Percentiles rank a stretch among this genome's conserved stretches.
These are phyloP conservation scores for Sporothrix schenckii DNA, from an alignment of 2,329 filamentous ascomycete species.

Conservation along the genomic window DNA sequence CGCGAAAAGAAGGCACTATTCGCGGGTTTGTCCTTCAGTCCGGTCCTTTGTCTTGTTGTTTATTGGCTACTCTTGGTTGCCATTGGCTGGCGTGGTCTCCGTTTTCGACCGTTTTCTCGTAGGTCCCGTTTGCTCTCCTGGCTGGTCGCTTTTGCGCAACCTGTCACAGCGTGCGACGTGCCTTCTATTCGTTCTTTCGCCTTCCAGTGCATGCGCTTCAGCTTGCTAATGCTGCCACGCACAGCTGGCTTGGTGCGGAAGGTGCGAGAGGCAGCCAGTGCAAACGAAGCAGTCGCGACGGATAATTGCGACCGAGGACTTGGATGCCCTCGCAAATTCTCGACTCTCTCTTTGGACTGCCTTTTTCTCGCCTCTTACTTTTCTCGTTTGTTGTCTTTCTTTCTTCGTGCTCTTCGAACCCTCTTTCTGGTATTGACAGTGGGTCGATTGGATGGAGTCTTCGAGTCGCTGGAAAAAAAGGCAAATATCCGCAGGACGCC, in stretches of 20 bases:
- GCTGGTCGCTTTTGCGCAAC: background rate
- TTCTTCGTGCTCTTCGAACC: background rate
- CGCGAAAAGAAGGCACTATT: conserved; percentile 24
- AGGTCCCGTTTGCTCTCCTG: background rate
- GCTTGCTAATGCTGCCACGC: conserved; percentile 20
- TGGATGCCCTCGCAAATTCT: background rate
- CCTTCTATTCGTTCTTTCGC: conserved; percentile 6
- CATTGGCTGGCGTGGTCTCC: conserved; percentile 22
- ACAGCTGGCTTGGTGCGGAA: conserved; percentile 25
- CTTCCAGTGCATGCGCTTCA: conserved; percentile 19
- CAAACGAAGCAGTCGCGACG: background rate
- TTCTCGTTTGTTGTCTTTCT: conserved; percentile 12
- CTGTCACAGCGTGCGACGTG: background rate
- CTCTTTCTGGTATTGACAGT: background rate
- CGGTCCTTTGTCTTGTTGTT: conserved; percentile 4
- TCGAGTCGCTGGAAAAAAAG: conserved; percentile 3
- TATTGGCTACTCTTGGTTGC: background rate
- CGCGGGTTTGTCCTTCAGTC: conserved; percentile 28
- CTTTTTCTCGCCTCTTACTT: background rate
- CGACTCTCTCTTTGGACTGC: no score
- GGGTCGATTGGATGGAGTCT: conserved; percentile 16
- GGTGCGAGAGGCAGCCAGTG: conserved; percentile 25
- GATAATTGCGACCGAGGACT: background rate
- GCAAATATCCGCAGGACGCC: conserved; percentile 23
- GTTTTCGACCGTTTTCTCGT: conserved; percentile 9